Evolutionary conservation across 2,329 filamentous ascomycete species (phyloP).

Genomic region (Diaporthe aspalathi): DNA sequence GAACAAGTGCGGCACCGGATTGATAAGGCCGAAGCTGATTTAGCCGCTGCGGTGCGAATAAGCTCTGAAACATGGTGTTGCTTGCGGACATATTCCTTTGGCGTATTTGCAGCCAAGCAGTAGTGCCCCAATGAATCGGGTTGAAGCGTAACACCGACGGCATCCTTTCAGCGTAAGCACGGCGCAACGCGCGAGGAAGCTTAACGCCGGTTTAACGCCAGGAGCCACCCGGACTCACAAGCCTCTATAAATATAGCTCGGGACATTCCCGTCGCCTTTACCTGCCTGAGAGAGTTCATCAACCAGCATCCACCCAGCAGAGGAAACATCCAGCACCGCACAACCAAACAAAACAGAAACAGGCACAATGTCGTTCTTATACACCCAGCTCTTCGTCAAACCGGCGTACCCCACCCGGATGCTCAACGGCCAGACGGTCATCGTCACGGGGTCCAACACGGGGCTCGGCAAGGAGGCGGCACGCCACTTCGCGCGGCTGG

Average conservation of each 20-base stretch:
- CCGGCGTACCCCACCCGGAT: slow-evolving; percentile 34
- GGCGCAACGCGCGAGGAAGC: not conserved
- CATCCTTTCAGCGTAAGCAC: not conserved
- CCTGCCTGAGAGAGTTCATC: not conserved
- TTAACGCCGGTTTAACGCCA: slow-evolving; percentile 28
- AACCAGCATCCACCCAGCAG: not conserved
- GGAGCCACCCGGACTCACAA: not conserved
- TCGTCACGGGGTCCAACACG: slow-evolving; percentile 55
- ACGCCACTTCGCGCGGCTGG: slow-evolving; percentile 49
- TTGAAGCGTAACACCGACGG: not conserved
- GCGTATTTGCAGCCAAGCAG: not conserved
- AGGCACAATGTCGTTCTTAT: slow-evolving; percentile 32
- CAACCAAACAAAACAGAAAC: not conserved
- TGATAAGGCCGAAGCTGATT: too few species aligned
- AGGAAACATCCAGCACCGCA: not conserved
- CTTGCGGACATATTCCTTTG: slow-evolving; percentile 10
- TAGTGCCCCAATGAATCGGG: not conserved
- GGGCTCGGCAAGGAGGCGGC: slow-evolving; percentile 55
- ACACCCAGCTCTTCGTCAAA: slow-evolving; percentile 34
- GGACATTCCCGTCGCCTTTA: not conserved
- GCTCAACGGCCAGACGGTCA: slow-evolving; percentile 46
- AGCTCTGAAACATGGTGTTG: too few species aligned
- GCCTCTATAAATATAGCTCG: slow-evolving; percentile 10
- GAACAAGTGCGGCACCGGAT: too few species aligned
- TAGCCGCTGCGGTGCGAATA: too few species aligned